A percentile compares a stretch with the other conserved stretches of the same genome.
These are phyloP conservation scores for Yarrowia alimentaria DNA, from an alignment of 805 yeast genomes.

Conservation along the genomic window DNA sequence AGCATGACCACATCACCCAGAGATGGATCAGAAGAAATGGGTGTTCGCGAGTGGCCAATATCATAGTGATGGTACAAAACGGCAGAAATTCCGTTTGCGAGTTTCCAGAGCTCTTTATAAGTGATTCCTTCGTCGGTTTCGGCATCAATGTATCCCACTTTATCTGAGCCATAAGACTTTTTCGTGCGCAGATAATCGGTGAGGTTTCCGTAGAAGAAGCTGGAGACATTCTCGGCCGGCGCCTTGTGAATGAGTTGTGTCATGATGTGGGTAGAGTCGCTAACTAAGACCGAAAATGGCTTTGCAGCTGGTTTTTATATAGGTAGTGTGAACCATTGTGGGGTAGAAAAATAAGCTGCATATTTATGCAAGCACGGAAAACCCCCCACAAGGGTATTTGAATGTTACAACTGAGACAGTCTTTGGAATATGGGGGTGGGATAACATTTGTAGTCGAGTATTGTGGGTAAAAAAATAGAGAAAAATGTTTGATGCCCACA, in stretches of 20 bases:
- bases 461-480: too few species aligned
- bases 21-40: neutral
- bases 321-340: too few species aligned
- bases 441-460: too few species aligned
- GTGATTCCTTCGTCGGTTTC: conserved; percentile 12
- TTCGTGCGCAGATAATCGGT: conserved; percentile 7
- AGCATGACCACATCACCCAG: conserved; percentile 7
- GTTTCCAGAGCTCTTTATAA: conserved; percentile 1
- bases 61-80: conserved; percentile 2
- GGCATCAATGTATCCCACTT: conserved; percentile 4
- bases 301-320: too few species aligned
- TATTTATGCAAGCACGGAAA: too few species aligned
- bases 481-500: too few species aligned
- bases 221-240: neutral
- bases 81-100: conserved; percentile 4
- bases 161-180: conserved; percentile 4
- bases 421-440: too few species aligned
- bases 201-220: conserved; percentile 13
- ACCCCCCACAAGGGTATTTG: too few species aligned
- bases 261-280: too few species aligned
- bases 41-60: conserved; percentile 5
- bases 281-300: too few species aligned
- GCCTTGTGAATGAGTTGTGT: conserved; percentile 16
- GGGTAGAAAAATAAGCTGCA: too few species aligned
- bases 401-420: too few species aligned